Evolutionary conservation across 1,284 basidiomycete genomes (phyloP), one percentile per base, ranked within the genome.

Genomic region (Butyriboletus appendiculatus): DNA sequence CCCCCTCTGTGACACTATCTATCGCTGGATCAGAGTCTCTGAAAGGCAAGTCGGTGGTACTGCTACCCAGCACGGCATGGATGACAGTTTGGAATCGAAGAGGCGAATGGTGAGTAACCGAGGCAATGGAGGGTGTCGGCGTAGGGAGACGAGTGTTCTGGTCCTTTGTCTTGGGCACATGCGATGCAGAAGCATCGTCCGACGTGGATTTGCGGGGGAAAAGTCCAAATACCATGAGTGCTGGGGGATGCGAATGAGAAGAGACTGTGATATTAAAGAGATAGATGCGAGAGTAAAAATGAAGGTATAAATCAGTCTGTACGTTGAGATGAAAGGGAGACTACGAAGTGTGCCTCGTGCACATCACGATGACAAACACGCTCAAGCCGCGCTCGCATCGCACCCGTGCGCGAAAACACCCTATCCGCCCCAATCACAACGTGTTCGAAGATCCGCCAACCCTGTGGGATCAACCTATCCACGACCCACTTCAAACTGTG

Each of bases 141-240:
- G 81, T 82, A 14, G 80, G 76, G 10, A 80, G 71, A 62, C 79
- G 79, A n/a, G 59, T 22, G 40, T 48, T 30, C 35, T 62, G 40
- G 50, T 59, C 55, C 49, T 33, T 51, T 34, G 44, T 37, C 45
- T 22, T 56, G 12, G 39, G 5, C 5, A 57, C 56, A 28, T 59
- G 48, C 22, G 63, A 57, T 7, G 45, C 38, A 0, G 53, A 16
- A 12, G 53, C n/a, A 8, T 53, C 56, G 46, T 58, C 65, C 22
- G 40, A 45, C 0, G 56, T 48, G 2, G 66, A 56, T 61, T 76
- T 81, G 59, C 78, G 76, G 24, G 70, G 61, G 56, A 84, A 81
- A 37, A 83, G 73, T 5, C 79, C 71, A 61, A 84, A 82, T 33
- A 82, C 76, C 79, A 82, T 81, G 45, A 30, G 46, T 12, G 16